Conservation (phyloP, 2,329 filamentous ascomycete species). For the Penicillium palitans region DNA sequence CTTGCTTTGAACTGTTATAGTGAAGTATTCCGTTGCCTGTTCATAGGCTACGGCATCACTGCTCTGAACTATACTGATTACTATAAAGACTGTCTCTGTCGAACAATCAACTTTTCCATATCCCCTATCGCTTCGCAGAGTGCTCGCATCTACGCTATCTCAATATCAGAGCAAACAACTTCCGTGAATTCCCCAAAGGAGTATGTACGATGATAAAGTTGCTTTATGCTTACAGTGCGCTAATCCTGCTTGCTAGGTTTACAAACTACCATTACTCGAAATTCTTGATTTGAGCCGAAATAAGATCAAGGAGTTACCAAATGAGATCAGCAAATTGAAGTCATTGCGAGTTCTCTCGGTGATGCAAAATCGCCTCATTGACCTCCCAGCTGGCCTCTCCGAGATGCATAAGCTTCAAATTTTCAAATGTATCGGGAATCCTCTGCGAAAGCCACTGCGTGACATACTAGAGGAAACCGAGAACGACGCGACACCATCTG, state of each 20-base stretch:
- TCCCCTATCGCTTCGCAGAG: slow-evolving; percentile 50
- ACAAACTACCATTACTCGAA: slow-evolving; percentile 81
- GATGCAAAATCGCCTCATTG: slow-evolving; percentile 81
- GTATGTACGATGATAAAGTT: slow-evolving; percentile 47
- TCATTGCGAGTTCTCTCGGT: slow-evolving; percentile 88
- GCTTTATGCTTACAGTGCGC: slow-evolving; percentile 1
- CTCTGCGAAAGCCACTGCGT: slow-evolving; percentile 74
- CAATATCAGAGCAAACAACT: slow-evolving; percentile 52
- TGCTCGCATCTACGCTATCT: slow-evolving; percentile 52
- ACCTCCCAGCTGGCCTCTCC: slow-evolving; percentile 78
- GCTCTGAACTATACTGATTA: slow-evolving; percentile 16
- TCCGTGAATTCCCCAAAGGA: slow-evolving; percentile 62
- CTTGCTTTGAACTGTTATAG: background rate
- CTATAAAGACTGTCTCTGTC: slow-evolving; percentile 49
- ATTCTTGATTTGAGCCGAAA: slow-evolving; percentile 92
- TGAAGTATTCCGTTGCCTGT: background rate
- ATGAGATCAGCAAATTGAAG: slow-evolving; percentile 75
- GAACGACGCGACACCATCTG: slow-evolving; percentile 59
- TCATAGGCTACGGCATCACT: background rate
- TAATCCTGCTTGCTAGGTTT: slow-evolving; percentile 61
- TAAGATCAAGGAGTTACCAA: slow-evolving; percentile 73
- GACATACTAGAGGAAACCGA: slow-evolving; percentile 67
- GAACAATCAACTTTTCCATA: slow-evolving; percentile 53
- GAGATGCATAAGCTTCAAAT: slow-evolving; percentile 89
- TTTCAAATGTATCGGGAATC: slow-evolving; percentile 86